Evolutionary conservation across 352 stramenopile species (phyloP).

Genomic region (Globisporangium apiculatum): DNA sequence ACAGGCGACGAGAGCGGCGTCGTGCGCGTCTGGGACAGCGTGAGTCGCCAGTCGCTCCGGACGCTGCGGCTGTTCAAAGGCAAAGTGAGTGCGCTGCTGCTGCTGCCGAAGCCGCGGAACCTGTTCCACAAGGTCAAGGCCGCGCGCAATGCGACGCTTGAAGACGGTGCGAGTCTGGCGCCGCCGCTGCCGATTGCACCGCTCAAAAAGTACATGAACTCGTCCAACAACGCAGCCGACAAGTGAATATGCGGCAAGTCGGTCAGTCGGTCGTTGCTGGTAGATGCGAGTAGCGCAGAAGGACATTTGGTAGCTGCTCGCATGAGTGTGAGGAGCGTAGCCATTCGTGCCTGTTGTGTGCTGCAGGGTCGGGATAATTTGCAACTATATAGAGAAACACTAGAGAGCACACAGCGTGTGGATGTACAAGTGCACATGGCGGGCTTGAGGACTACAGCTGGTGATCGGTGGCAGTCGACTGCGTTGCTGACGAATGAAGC

Average conservation of each 20-base stretch:
- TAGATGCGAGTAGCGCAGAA: too few species aligned
- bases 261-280: too few species aligned
- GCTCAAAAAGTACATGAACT: slow-evolving; percentile 77
- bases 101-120: slow-evolving; percentile 38
- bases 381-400: background rate
- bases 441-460: background rate
- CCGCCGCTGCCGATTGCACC: slow-evolving; percentile 50
- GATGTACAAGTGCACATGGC: background rate
- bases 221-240: background rate
- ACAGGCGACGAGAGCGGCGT: slow-evolving; percentile 52
- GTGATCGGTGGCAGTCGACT: too few species aligned
- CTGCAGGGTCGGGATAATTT: slow-evolving; percentile 1
- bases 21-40: slow-evolving; percentile 60
- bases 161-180: slow-evolving; percentile 22
- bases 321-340: too few species aligned
- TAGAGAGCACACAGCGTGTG: background rate
- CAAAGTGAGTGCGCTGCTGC: slow-evolving; percentile 40
- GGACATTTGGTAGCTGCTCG: too few species aligned
- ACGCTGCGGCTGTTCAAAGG: slow-evolving; percentile 65
- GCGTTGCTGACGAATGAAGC: too few species aligned
- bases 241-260: background rate
- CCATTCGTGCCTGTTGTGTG: too few species aligned
- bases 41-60: slow-evolving; percentile 59
- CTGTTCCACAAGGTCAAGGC: slow-evolving; percentile 60
- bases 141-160: slow-evolving; percentile 18